These are phyloP conservation scores for Kwoniella pini DNA, from an alignment of 768 basidiomycete genomes.

Conservation along the genomic window DNA sequence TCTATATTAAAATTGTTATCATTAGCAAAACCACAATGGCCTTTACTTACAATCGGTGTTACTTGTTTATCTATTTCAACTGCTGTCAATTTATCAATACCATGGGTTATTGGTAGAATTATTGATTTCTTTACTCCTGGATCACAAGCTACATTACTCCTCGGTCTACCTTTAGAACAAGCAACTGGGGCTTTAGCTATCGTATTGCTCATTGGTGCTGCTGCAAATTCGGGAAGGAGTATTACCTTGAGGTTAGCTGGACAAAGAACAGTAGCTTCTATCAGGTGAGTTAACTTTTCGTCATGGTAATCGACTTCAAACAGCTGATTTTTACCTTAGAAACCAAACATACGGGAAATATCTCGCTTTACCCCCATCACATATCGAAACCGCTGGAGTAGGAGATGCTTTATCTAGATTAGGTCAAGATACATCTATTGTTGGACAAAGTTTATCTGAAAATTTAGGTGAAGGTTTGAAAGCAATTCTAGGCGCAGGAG, in stretches of 20 bases:
- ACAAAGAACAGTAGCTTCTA: slow-evolving; percentile 42
- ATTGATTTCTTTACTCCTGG: slow-evolving; percentile 51
- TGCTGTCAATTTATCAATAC: slow-evolving; percentile 42
- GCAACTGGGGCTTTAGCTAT: slow-evolving; percentile 34
- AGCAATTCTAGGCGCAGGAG: slow-evolving; percentile 45
- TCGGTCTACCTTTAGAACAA: slow-evolving; percentile 45
- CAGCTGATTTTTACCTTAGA: slow-evolving; percentile 18
- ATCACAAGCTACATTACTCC: slow-evolving; percentile 40
- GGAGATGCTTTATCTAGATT: slow-evolving; percentile 49
- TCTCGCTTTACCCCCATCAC: slow-evolving; percentile 45
- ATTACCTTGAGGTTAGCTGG: slow-evolving; percentile 45
- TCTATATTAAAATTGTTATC: slow-evolving; percentile 45
- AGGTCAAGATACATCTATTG: slow-evolving; percentile 48
- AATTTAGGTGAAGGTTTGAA: slow-evolving; percentile 51
- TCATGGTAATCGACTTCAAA: no score
- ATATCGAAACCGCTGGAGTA: slow-evolving; percentile 48
- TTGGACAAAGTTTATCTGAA: slow-evolving; percentile 45
- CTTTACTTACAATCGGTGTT: slow-evolving; percentile 38
- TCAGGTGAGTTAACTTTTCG: slow-evolving; percentile 30
- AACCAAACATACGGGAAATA: slow-evolving; percentile 49
- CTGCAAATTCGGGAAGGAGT: slow-evolving; percentile 44
- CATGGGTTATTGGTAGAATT: slow-evolving; percentile 48
- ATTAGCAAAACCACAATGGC: slow-evolving; percentile 48
- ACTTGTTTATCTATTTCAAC: slow-evolving; percentile 42
- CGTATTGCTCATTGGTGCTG: slow-evolving; percentile 40